A percentile compares a stretch with the other conserved stretches of the same genome.
Conservation (phyloP, 345 rosid species). For the Trapa incisa region DNA sequence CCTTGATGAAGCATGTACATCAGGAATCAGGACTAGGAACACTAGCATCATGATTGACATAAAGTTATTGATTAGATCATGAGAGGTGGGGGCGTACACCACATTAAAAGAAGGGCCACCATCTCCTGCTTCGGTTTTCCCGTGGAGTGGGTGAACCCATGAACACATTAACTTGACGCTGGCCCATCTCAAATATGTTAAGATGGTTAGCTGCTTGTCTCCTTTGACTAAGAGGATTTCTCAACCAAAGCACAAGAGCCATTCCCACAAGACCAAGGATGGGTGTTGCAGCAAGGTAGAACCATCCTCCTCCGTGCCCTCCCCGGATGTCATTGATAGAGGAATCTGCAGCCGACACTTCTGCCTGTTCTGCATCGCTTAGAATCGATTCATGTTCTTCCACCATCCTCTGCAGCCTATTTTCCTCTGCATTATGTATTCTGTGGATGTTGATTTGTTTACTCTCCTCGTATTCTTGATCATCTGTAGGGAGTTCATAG, state of each 20-base stretch:
- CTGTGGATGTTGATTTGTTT: conserved; percentile 25
- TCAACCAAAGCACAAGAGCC: conserved; percentile 56
- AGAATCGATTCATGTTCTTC: conserved; percentile 18
- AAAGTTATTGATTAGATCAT: neutral
- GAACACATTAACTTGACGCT: conserved; percentile 1
- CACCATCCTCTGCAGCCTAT: conserved; percentile 26
- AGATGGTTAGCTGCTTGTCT: conserved; percentile 19
- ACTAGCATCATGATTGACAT: neutral
- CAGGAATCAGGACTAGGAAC: neutral
- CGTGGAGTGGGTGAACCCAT: conserved; percentile 22
- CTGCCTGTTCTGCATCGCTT: conserved; percentile 14
- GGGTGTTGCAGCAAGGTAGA: conserved; percentile 71
- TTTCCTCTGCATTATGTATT: conserved; percentile 15
- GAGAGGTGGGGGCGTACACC: neutral
- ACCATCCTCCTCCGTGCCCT: conserved; percentile 56
- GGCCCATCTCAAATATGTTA: conserved; percentile 7
- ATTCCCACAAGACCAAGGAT: conserved; percentile 65
- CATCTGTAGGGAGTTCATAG: conserved; percentile 84
- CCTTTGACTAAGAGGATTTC: conserved; percentile 35
- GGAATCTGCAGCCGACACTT: conserved; percentile 13
- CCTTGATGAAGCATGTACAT: neutral
- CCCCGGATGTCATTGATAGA: conserved; percentile 7
- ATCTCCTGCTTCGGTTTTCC: conserved; percentile 56
- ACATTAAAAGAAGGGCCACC: conserved; percentile 61
- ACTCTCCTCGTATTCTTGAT: conserved; percentile 62